phyloP scores from a whole-genome alignment of 1,139 yeast genomes.

The Candida smagusa region DNA sequence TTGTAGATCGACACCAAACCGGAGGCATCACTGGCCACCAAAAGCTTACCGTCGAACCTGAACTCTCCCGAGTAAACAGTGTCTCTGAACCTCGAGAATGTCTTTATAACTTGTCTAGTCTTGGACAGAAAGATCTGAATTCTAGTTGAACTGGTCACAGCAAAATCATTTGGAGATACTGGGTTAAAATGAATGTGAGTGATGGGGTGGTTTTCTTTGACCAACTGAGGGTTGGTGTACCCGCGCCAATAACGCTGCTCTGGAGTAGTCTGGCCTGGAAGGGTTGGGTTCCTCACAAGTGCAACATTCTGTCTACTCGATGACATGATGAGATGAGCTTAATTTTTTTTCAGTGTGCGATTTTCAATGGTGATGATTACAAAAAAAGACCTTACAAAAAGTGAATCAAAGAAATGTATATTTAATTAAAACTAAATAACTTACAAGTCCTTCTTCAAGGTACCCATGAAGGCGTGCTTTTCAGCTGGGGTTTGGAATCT shows the following conservation, averaged over 20 bases:
- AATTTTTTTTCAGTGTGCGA: not conserved
- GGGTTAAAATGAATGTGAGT: conserved; percentile 88
- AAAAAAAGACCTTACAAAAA: not conserved
- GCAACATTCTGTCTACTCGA: conserved; percentile 68
- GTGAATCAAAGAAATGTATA: not conserved
- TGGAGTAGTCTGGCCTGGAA: conserved; percentile 81
- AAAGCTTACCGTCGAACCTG: conserved; percentile 74
- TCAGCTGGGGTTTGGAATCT: conserved; percentile 99
- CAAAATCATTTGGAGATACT: conserved; percentile 83
- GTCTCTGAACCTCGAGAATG: conserved; percentile 88
- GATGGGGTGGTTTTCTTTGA: conserved; percentile 91
- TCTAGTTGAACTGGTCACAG: conserved; percentile 87
- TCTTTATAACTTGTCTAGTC: conserved; percentile 85
- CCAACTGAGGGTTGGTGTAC: conserved; percentile 75
- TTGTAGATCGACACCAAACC: conserved; percentile 85
- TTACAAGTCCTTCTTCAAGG: conserved; percentile 88
- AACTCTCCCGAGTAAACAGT: conserved; percentile 85
- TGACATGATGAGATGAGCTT: conserved; percentile 54
- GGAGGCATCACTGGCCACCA: conserved; percentile 87
- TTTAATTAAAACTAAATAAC: conserved; percentile 1
- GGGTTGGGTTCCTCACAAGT: conserved; percentile 68
- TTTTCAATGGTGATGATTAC: not conserved
- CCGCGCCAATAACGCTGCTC: conserved; percentile 96
- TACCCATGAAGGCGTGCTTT: conserved; percentile 99
- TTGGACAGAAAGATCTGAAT: conserved; percentile 90